These are phyloP conservation scores for Tricholoma saponaceum DNA, from an alignment of 768 basidiomycete species.

Conservation along the genomic window DNA sequence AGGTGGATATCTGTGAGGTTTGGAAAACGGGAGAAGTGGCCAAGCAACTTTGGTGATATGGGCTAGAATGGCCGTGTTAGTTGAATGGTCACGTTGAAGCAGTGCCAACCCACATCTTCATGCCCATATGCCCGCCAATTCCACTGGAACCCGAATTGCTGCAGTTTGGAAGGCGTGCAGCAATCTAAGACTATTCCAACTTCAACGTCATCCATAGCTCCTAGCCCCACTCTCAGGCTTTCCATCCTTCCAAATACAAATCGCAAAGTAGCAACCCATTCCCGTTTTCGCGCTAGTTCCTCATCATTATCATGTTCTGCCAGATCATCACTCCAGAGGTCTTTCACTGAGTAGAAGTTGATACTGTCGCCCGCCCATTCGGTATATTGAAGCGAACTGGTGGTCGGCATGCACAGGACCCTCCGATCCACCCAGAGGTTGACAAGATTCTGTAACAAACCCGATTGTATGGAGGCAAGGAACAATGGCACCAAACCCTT, in stretches of 20 bases:
- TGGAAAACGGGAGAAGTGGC: conserved; percentile 9
- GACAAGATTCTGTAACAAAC: conserved; percentile 7
- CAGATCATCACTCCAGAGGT: conserved; percentile 7
- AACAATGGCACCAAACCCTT: conserved; percentile 15
- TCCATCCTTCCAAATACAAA: conserved; percentile 7
- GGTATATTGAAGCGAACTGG: neutral
- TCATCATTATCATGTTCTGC: neutral
- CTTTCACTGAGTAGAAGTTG: conserved; percentile 6
- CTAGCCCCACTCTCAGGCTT: conserved; percentile 15
- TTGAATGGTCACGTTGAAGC: neutral
- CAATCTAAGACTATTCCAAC: conserved; percentile 5
- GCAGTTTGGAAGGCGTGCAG: conserved; percentile 9
- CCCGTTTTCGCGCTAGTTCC: neutral
- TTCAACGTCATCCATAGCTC: conserved; percentile 5
- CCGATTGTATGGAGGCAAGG: conserved; percentile 6
- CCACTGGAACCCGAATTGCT: conserved; percentile 15
- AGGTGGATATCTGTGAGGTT: conserved; percentile 18
- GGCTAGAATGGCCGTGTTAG: neutral
- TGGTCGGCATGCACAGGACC: conserved; percentile 7
- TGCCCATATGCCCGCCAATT: conserved; percentile 9
- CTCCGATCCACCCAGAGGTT: conserved; percentile 18
- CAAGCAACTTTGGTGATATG: conserved; percentile 12
- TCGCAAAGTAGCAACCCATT: conserved; percentile 8
- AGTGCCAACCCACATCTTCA: conserved; percentile 3
- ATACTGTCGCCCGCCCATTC: neutral